Evolutionary conservation across 2,329 filamentous ascomycete species (phyloP).

Genomic region (Macroventuria anomochaeta): DNA sequence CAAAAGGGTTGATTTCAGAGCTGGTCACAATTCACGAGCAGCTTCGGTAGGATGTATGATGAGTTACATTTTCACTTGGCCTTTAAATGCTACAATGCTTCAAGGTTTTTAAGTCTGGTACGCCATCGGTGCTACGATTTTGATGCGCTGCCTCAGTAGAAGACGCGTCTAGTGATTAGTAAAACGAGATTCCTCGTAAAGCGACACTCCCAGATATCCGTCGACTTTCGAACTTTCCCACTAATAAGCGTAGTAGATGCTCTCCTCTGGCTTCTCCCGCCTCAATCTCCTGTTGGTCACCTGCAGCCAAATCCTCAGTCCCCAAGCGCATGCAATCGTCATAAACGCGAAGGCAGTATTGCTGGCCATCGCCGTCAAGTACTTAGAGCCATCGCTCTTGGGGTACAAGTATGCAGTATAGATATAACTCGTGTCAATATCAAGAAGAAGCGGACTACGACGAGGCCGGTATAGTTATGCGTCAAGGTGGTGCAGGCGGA

Average conservation of each 20-base stretch:
- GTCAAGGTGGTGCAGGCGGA: conserved; percentile 35
- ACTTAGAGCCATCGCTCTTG: conserved; percentile 29
- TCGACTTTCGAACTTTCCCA: no score
- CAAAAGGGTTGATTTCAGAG: no score
- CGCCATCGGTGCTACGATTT: no score
- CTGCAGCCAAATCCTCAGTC: conserved; percentile 24
- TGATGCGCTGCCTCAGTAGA: no score
- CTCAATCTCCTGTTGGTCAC: conserved; percentile 20
- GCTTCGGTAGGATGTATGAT: no score
- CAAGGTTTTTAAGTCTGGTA: no score
- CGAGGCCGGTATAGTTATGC: conserved; percentile 39
- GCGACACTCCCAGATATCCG: no score
- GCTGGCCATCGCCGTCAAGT: conserved; percentile 30
- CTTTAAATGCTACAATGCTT: no score
- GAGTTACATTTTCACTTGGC: no score
- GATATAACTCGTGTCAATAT: conserved; percentile 47
- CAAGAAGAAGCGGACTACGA: conserved; percentile 40
- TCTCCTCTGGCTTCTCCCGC: conserved; percentile 16
- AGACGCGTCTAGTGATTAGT: no score
- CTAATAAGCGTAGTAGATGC: conserved; percentile 27
- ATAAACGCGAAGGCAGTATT: conserved; percentile 28
- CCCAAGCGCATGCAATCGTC: conserved; percentile 26
- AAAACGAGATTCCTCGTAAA: no score
- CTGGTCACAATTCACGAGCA: no score
- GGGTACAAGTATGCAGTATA: conserved; percentile 52